Evolutionary conservation across 2,329 filamentous ascomycete species (phyloP).

Genomic region (Colletotrichum camelliae): DNA sequence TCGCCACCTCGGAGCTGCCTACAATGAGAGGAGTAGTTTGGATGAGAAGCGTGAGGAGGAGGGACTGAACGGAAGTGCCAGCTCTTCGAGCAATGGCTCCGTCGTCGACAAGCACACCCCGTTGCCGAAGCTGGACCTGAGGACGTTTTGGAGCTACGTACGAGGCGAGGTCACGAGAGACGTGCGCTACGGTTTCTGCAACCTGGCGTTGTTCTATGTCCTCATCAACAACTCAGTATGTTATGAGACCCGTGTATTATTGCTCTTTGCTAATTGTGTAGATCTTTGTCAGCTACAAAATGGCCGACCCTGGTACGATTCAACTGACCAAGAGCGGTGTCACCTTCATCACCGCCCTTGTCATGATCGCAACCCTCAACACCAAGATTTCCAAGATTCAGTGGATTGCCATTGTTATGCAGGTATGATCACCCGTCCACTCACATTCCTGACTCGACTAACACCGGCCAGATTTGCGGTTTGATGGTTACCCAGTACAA

Average conservation of each 20-base stretch:
- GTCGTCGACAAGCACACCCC: constrained; percentile 7
- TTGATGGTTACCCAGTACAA: constrained; percentile 35
- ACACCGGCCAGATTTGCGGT: constrained; percentile 28
- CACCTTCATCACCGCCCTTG: constrained; percentile 35
- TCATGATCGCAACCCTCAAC: constrained; percentile 31
- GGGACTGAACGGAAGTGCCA: constrained; percentile 10
- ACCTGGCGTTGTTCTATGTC: constrained; percentile 36
- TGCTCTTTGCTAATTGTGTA: constrained; percentile 19
- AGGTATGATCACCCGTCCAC: constrained; percentile 22
- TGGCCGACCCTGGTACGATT: constrained; percentile 37
- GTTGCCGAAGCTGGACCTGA: constrained; percentile 7
- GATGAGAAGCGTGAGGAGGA: constrained; percentile 25
- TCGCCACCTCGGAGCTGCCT: constrained; percentile 20
- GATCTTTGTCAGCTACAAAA: constrained; percentile 35
- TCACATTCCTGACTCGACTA: background rate
- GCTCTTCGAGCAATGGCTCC: constrained; percentile 3
- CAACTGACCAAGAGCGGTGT: constrained; percentile 35
- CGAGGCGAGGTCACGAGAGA: constrained; percentile 30
- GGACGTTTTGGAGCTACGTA: constrained; percentile 25
- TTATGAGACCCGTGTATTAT: background rate
- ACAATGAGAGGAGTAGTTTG: constrained; percentile 20
- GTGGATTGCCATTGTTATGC: constrained; percentile 36
- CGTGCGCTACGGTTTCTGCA: constrained; percentile 34
- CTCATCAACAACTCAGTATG: constrained; percentile 38
- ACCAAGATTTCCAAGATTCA: constrained; percentile 32